These are phyloP conservation scores for Aspergillus ochraceus DNA, from an alignment of 2,329 filamentous ascomycete species.

Conservation along the genomic window DNA sequence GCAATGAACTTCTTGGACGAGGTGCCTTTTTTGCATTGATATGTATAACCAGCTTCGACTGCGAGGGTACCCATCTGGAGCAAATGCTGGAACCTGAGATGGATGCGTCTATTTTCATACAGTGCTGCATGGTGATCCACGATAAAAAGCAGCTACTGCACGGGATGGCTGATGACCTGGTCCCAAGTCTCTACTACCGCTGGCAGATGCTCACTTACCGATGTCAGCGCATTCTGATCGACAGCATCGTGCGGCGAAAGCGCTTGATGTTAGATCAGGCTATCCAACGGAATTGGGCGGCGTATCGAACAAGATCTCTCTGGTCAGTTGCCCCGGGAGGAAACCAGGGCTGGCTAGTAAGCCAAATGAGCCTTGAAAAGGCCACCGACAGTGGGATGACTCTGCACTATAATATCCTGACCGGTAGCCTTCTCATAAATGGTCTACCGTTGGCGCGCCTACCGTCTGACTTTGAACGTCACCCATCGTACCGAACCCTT, in stretches of 20 bases:
- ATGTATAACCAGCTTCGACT: constrained; percentile 48
- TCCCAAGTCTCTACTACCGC: constrained; percentile 22
- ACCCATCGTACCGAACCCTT: constrained; percentile 23
- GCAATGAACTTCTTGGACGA: constrained; percentile 32
- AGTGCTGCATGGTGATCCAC: constrained; percentile 41
- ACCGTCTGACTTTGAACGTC: constrained; percentile 24
- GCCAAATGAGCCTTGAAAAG: background rate
- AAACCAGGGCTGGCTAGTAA: constrained; percentile 7
- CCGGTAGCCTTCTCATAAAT: constrained; percentile 34
- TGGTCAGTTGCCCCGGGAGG: constrained; percentile 7
- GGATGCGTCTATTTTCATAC: constrained; percentile 36
- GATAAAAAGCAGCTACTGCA: constrained; percentile 25
- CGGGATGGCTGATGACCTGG: constrained; percentile 7
- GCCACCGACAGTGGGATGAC: constrained; percentile 6
- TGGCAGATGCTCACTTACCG: constrained; percentile 23
- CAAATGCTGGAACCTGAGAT: constrained; percentile 24
- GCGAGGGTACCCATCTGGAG: constrained; percentile 35
- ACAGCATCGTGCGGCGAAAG: constrained; percentile 9
- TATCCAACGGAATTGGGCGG: constrained; percentile 16
- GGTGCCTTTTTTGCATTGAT: constrained; percentile 44
- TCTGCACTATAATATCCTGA: constrained; percentile 34
- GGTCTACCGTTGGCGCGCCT: constrained; percentile 30
- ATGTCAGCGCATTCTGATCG: constrained; percentile 5
- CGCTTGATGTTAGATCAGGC: constrained; percentile 15
- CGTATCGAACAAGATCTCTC: constrained; percentile 12